phyloP scores from a whole-genome alignment of 352 stramenopile species.

The Pythium plurisporium region DNA sequence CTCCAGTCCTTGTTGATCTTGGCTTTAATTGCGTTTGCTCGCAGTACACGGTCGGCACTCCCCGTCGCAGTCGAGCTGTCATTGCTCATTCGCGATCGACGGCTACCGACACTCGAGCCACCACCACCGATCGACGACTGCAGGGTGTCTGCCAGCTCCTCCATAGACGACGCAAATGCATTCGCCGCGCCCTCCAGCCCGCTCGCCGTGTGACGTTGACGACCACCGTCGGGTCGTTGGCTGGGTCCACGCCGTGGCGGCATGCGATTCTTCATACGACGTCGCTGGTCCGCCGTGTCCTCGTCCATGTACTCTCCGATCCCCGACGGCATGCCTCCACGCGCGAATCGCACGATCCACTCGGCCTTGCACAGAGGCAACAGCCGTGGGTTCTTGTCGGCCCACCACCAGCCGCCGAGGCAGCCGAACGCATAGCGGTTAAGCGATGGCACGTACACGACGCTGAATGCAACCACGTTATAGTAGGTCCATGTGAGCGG shows the following conservation, averaged over 20 bases:
- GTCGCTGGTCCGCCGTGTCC: conserved; percentile 15
- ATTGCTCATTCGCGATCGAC: not conserved
- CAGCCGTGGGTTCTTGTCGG: conserved; percentile 42
- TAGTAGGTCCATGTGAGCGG: conserved; percentile 54
- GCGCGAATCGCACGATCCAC: conserved; percentile 46
- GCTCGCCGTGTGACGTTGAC: not conserved
- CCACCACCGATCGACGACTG: not conserved
- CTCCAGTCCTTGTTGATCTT: conserved; percentile 76
- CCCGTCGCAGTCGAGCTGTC: conserved; percentile 14
- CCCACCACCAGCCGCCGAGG: conserved; percentile 72
- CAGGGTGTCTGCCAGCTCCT: conserved; percentile 12
- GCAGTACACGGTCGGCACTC: conserved; percentile 44
- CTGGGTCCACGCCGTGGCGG: not conserved
- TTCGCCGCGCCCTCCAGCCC: conserved; percentile 13
- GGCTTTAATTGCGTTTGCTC: conserved; percentile 55
- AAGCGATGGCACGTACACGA: conserved; percentile 56
- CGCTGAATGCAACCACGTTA: conserved; percentile 58
- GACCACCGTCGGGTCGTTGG: not conserved
- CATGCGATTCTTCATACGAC: conserved; percentile 12
- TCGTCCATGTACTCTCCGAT: conserved; percentile 44
- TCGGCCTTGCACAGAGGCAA: conserved; percentile 40
- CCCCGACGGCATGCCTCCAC: conserved; percentile 44
- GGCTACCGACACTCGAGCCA: not conserved
- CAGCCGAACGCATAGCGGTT: conserved; percentile 64
- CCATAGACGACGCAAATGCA: conserved; percentile 14